Evolutionary conservation across 257 asterid species (phyloP), one percentile per base, ranked within the genome.

Genomic region (Ajuga chamaepitys): DNA sequence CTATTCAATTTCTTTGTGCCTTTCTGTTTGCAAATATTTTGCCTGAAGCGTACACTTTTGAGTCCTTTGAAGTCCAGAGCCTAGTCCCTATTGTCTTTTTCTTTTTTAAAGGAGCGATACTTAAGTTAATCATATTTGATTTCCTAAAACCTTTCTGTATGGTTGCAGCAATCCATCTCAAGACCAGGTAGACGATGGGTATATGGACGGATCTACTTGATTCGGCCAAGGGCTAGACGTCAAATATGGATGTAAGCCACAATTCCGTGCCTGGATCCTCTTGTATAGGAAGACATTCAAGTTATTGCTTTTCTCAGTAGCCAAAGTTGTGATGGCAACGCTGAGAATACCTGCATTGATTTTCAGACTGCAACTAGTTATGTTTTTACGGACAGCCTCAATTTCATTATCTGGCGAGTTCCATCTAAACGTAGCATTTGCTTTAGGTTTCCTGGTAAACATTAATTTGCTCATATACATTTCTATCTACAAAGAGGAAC

Each of bases 201-300:
- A n/a, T 76, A 94, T 76, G 97, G 97, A 1, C 97, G 99, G n/a
- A 82, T 94, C 59, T 94, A 94, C 78, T 78, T 94, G 34, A 80
- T 89, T 57, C 88, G 88, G 68, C 52, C 79, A 18, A 78, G 78
- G 58, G 77, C 84, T 42, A 73, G 83, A 79, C 80, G 65, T 20
- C 89, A 85, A 77, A 77, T 82, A 75, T 81, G 80, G 83, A 62
- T 63, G 42, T 91, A 68, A 82, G 26, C 64, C 12, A 41, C 7
- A 21, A 42, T 34, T 21, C 20, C 30, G 44, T 21, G 65, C 40
- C 48, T 9, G 14, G 45, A 62, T 63, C 59, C 16, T 53, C 9
- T 32, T 57, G 83, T 53, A 58, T 30, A 67, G 63, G 74, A 54
- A 61, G 66, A 41, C 48, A n/a, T 58, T 60, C 70, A 70, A 62